Evolutionary conservation across 805 yeast genomes (phyloP).

Genomic region (Lipomyces starkeyi): DNA sequence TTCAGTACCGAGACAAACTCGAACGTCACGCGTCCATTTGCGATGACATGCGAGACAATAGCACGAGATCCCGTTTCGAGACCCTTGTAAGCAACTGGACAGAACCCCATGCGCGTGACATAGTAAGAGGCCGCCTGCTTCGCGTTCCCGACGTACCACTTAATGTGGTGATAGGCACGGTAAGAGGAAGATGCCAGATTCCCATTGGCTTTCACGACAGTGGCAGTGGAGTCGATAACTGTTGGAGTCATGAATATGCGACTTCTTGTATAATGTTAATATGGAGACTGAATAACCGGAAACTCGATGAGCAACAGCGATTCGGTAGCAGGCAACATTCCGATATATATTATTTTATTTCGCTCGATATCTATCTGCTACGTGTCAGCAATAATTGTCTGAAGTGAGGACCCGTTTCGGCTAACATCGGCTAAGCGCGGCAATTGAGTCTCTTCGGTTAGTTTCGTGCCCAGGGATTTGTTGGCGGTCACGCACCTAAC

Average conservation of each 20-base stretch:
- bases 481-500: background rate
- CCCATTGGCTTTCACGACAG: background rate
- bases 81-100: conserved; percentile 64
- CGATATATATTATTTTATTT: background rate
- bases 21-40: conserved; percentile 60
- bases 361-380: background rate
- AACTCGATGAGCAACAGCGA: background rate
- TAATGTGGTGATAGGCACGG: conserved; percentile 54
- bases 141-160: conserved; percentile 77
- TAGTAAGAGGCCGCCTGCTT: conserved; percentile 58
- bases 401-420: background rate
- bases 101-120: conserved; percentile 58
- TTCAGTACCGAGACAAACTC: conserved; percentile 50
- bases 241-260: background rate
- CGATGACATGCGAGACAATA: conserved; percentile 47
- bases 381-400: no score
- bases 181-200: background rate
- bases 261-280: background rate
- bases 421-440: background rate
- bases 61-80: conserved; percentile 72
- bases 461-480: no score
- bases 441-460: background rate
- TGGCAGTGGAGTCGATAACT: background rate
- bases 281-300: background rate
- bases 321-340: background rate